phyloP scores from a whole-genome alignment of 2,329 filamentous ascomycete species.

The Microdochium trichocladiopsis region DNA sequence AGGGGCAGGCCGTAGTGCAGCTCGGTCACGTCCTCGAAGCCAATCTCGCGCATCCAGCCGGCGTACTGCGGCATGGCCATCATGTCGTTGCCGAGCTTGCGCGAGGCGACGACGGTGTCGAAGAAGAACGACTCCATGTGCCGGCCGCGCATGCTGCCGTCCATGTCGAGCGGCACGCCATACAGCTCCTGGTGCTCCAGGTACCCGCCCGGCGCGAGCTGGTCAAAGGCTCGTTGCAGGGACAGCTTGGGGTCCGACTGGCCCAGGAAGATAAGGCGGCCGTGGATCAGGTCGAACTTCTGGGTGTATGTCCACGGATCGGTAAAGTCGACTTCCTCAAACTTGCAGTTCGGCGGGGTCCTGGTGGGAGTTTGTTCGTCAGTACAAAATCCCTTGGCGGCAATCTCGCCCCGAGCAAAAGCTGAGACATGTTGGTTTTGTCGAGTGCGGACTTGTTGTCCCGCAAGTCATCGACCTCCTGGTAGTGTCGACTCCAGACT shows the following conservation, averaged over 20 bases:
- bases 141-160: constrained; percentile 1
- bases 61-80: constrained; percentile 1
- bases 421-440: no score
- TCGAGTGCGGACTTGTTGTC: no score
- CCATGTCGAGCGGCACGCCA: constrained; percentile 2
- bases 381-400: no score
- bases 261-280: constrained; percentile 4
- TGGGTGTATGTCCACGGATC: constrained; percentile 2
- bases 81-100: constrained; percentile 2
- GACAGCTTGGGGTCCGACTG: constrained; percentile 1
- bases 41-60: constrained; percentile 4
- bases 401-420: no score
- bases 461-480: no score
- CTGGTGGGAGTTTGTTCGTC: background rate
- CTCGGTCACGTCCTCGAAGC: constrained; percentile 3
- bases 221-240: constrained; percentile 2
- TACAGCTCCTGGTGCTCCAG: constrained; percentile 6
- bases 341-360: constrained; percentile 4
- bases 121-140: constrained; percentile 4
- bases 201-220: constrained; percentile 6
- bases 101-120: background rate
- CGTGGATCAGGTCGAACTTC: constrained; percentile 7
- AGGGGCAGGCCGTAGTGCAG: constrained; percentile 3
- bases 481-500: no score
- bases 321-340: constrained; percentile 4